These are phyloP conservation scores for Torulaspora maleeae DNA, from an alignment of 805 yeast species.

Conservation along the genomic window DNA sequence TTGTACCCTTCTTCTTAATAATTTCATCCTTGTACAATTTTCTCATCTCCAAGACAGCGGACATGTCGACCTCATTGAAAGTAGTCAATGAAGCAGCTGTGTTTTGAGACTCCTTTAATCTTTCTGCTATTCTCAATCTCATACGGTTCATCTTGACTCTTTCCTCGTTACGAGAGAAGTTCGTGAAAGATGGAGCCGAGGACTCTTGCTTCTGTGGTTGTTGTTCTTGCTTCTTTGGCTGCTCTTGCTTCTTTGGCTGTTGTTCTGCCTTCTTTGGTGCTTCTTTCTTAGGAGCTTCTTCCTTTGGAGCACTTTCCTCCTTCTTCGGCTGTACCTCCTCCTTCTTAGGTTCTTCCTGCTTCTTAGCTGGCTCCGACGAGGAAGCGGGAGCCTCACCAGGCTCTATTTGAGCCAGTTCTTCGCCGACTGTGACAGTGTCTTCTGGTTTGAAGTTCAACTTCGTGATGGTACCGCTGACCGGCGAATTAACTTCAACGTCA, in stretches of 20 bases:
- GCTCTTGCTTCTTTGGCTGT: slow-evolving; percentile 14
- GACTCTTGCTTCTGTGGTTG: slow-evolving; percentile 27
- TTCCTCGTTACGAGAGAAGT: slow-evolving; percentile 79
- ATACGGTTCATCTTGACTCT: slow-evolving; percentile 98
- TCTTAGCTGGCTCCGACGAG: slow-evolving; percentile 31
- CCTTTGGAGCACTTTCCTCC: slow-evolving; percentile 20
- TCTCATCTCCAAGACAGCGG: slow-evolving; percentile 86
- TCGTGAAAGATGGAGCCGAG: slow-evolving; percentile 38
- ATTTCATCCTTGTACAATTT: slow-evolving; percentile 95
- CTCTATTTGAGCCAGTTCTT: slow-evolving; percentile 82
- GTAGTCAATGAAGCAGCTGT: slow-evolving; percentile 98
- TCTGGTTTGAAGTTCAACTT: slow-evolving; percentile 80
- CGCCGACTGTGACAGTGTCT: slow-evolving; percentile 94
- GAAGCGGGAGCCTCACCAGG: slow-evolving; percentile 58
- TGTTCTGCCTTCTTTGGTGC: slow-evolving; percentile 21
- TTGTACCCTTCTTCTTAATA: slow-evolving; percentile 86
- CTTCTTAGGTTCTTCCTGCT: slow-evolving; percentile 31
- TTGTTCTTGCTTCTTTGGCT: slow-evolving; percentile 19
- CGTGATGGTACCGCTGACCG: slow-evolving; percentile 82
- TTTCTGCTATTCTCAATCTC: slow-evolving; percentile 98
- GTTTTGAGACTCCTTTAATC: slow-evolving; percentile 98
- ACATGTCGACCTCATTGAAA: slow-evolving; percentile 97
- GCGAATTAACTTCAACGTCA: slow-evolving; percentile 95
- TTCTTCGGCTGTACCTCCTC: slow-evolving; percentile 20
- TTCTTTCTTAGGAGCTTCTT: slow-evolving; percentile 42